Evolutionary conservation across 176 grass and related monocot species (phyloP), one percentile per base, ranked within the genome.

Genomic region (Zoysia pacifica): DNA sequence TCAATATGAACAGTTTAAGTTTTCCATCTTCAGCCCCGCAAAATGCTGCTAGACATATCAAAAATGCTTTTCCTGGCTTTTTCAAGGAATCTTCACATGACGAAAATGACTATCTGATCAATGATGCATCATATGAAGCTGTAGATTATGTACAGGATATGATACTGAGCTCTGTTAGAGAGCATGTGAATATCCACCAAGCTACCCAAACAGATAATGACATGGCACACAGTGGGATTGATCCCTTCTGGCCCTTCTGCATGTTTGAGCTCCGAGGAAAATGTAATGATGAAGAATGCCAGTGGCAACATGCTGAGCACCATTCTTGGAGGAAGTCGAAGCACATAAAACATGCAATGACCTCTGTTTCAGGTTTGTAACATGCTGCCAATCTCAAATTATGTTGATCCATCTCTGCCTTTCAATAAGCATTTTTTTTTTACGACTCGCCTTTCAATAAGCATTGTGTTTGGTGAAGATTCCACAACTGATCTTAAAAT

Each of bases 221-320:
- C 43, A 67, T 67, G 52, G 36, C 39, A 46, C 40, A 69, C 72
- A 42, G 44, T 76, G 78, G 48, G 68, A 75, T 99, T 65, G 90
- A 99, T 87, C 88, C 90, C 81, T 99, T 99, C 76, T 93, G 90
- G 96, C 96, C 92, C 8, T 93, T 99, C 79, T 99, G 96, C 76
- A 82, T 99, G 84, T 99, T 91, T 91, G 96, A 99, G 89, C 90
- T 99, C 48, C 86, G 92, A 89, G 96, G 96, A 77, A 99, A 87
- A 81, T 99, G 96, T 76, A 95, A 99, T 84, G 90, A 99, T 66
- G 96, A 99, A 81, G 92, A 95, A 70, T 99, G 96, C 58, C 90
- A 81, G 35, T 99, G 90, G 90, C 96, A 99, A 67, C 96, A 99
- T 89, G 58, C 65, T 78, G 86, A 89, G 70, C 73, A 82, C 42